Evolutionary conservation across 1,284 basidiomycete species (phyloP), one percentile per base, ranked within the genome.

Genomic region (Sporisorium graminicola): DNA sequence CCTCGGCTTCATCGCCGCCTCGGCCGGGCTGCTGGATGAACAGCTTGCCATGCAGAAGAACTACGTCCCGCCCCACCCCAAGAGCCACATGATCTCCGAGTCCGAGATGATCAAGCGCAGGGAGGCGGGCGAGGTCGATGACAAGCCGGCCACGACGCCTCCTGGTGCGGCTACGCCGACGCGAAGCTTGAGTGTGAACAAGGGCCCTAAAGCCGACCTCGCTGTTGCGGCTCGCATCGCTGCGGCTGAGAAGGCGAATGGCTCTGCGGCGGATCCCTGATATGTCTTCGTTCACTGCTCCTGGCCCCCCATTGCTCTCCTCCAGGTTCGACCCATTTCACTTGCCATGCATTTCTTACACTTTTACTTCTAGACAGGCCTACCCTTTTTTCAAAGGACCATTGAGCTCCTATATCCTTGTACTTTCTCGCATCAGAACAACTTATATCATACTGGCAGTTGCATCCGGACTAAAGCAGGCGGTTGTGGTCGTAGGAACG

Each of bases 1-100:
- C 91, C 91, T 99, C 40, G 97, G 97, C 16, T 92, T 99, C 84
- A 90, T 99, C 46, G 92, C 96, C 3, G 95, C 97, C 0, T 89
- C 96, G 0, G 92, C 91, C 43, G 91, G 91, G 0, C 37, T 74
- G 62, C 89, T 99, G 14, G 87, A 90, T 33, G 92, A 94, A 84
- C 93, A 98, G 86, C 83, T 95, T 31, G 89, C 88, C 56, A 82
- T 87, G 40, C 95, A 96, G 87, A 86, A 87, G 68, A 84, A 83
- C 59, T 90, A 88, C 83, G 82, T 82, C 27, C 87, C 88, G 27
- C 89, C 89, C 47, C 89, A 89, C 68, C 88, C 89, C 9, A 68
- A 77, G 70, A 78, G 72, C 44, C 66, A 74, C 59, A 85, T 85
- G 84, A 73, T 85, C 46, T 67, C 74, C 9, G 81, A 81, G 57